Evolutionary conservation across 2,329 filamentous ascomycete species (phyloP), one percentile per base, ranked within the genome.

Genomic region (Helminthosporium solani): DNA sequence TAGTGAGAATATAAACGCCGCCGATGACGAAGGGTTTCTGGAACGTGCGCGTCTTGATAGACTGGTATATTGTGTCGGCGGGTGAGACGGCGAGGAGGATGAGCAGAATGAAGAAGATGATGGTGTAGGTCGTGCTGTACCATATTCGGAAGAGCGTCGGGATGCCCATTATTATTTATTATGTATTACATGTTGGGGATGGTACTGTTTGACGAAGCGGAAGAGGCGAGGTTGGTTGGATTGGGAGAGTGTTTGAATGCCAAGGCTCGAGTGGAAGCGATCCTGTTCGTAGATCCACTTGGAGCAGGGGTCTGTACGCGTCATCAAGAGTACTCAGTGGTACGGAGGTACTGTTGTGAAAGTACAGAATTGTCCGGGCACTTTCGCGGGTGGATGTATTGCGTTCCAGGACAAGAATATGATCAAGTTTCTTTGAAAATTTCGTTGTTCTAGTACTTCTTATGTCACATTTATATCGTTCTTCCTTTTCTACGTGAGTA

Each of bases 21-120:
- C 82, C 81, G 57, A 96, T 82, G 63, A 94, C 85, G 73, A 94
- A 87, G 61, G 95, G 82, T 69, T 96, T 94, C 69, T 88, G 88
- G 40, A 83, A 75, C 58, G 90, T 85, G 41, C 74, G 53, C 46
- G 82, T 84, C 27, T 74, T 69, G 46, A 87, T 80, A 40, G 88
- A 87, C 68, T 94, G 88, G 66, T 85, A 85, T 69, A 96, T 86
- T 47, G 75, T 70, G 30, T 96, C 90, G 64, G 79, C 85, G 1
- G 91, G 91, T 0, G 89, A 89, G 56, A 95, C 78, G 61, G 92
- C 78, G 33, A 95, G 78, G 45, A 96, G 80, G 45, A 80, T 78
- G 57, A 88, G 70, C 28, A 91, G 81, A 59, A 95, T 66, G 60
- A 92, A 70, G 68, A 86, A 86, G 63, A 96, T 78, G 60, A 90